A percentile compares a stretch with the other conserved stretches of the same genome.
These are phyloP conservation scores for Adansonia rubrostipa DNA, from an alignment of 441 rosid species.

Conservation along the genomic window DNA sequence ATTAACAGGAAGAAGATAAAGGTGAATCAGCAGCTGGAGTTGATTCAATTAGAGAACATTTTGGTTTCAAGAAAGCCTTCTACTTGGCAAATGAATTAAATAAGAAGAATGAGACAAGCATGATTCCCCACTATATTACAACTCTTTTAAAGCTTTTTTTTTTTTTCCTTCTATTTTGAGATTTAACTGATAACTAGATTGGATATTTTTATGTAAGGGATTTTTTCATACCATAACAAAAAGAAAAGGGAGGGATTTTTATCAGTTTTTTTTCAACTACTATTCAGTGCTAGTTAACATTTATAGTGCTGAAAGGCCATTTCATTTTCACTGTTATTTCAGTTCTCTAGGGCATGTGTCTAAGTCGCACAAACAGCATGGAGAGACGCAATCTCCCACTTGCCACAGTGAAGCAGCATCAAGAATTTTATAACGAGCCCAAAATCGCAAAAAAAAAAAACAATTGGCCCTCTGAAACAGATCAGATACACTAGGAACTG, in stretches of 20 bases:
- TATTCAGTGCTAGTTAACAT: not conserved
- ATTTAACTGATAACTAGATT: not conserved
- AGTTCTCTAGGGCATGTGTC: not conserved
- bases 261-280: not conserved
- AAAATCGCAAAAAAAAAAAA: too few species aligned
- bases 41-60: not conserved
- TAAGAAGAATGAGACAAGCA: not conserved
- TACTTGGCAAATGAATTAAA: slow-evolving; percentile 4
- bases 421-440: slow-evolving; percentile 1
- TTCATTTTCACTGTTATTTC: not conserved
- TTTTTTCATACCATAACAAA: not conserved
- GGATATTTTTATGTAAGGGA: not conserved
- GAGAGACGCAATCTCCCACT: slow-evolving; percentile 2
- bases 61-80: not conserved
- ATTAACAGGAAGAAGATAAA: slow-evolving; percentile 15
- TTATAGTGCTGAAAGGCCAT: not conserved
- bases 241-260: not conserved
- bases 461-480: not conserved
- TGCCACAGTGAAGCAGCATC: slow-evolving; percentile 7
- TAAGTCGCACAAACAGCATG: not conserved
- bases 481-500: not conserved
- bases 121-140: slow-evolving; percentile 5
- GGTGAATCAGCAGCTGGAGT: not conserved
- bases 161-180: not conserved
- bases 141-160: not conserved